Conservation (phyloP, 352 stramenopile species). For the Globisporangium nagaii region DNA sequence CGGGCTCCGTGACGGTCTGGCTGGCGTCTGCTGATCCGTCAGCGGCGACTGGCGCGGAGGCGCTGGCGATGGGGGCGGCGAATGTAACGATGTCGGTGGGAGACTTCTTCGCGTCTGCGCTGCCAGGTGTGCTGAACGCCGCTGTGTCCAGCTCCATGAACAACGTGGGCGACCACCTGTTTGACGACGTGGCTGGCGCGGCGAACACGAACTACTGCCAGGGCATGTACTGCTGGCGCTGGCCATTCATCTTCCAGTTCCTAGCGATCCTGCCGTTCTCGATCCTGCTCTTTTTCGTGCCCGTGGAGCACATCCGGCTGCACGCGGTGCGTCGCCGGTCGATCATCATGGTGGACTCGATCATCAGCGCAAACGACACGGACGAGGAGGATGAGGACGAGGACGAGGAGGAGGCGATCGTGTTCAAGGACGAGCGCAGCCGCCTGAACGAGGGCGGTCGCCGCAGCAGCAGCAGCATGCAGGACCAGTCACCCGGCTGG, state of each 20-base stretch:
- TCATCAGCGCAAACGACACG: conserved; percentile 33
- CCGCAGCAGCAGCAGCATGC: conserved; percentile 14
- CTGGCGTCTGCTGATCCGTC: conserved; percentile 16
- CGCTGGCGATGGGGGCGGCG: not conserved
- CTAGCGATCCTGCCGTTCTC: conserved; percentile 63
- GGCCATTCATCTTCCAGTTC: conserved; percentile 81
- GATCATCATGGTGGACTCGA: conserved; percentile 58
- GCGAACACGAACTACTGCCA: conserved; percentile 41
- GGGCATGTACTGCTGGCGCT: conserved; percentile 84
- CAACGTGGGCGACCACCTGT: conserved; percentile 21
- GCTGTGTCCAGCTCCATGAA: conserved; percentile 16
- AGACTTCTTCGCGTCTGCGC: conserved; percentile 6
- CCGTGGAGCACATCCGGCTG: conserved; percentile 57
- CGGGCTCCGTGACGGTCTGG: conserved; percentile 72
- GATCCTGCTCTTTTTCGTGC: conserved; percentile 78
- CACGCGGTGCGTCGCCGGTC: conserved; percentile 44
- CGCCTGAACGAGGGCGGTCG: conserved; percentile 13
- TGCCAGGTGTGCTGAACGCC: conserved; percentile 16
- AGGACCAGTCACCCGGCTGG: conserved; percentile 31
- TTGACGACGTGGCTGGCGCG: conserved; percentile 28
- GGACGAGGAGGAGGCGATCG: conserved; percentile 13
- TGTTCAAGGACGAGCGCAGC: conserved; percentile 23
- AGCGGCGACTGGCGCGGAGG: conserved; percentile 6
- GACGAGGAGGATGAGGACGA: conserved; percentile 28
- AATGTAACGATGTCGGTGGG: conserved; percentile 7